Evolutionary conservation across 2,329 filamentous ascomycete species (phyloP), one percentile per base, ranked within the genome.

Genomic region (Phaeosphaeria sp.): DNA sequence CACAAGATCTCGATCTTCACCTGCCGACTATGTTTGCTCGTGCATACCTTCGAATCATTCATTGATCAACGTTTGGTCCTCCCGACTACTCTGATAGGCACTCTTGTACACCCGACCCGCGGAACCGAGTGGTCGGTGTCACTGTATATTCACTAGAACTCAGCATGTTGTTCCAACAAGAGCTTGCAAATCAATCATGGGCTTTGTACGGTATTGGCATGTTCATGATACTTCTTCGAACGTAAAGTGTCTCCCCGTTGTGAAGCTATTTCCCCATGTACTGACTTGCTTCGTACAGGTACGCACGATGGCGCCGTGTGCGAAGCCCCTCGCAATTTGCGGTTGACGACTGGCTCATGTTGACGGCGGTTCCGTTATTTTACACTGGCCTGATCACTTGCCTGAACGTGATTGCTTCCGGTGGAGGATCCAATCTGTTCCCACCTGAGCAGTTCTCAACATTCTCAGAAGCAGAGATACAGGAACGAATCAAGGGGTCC

Each of bases 341-440:
- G 21, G 45, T 57, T 13, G 72, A 75, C 50, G 72, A 75, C 51
- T 75, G 71, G 67, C 42, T 74, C 17, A 73, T 74, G 72, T 49
- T 72, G n/a, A 67, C 65, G 2, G 59, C 57, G 6, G 66, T 68
- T 11, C 64, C 64, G 18, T 51, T 67, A 11, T 73, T 74, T 42
- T 82, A 81, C 57, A 81, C 79, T 0, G 67, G 70, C 4, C 68
- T 82, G 8, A 71, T 81, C 1, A 73, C 79, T 17, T 77, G 74
- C 55, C 59, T 81, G 51, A 81, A 81, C 56, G 63, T 74, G n/a
- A 79, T 79, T 36, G 72, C 72, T 17, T 57, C 61, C 2, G 78
- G 78, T 22, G 80, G 79, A 36, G 79, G 78, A 24, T 79, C 77
- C 51, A 82, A 81, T 55, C 68, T 82, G 1, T 79, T 67, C 51